Evolutionary conservation across 371 early-diverging fungal genomes (phyloP).

Genomic region (Mucor mucedo): DNA sequence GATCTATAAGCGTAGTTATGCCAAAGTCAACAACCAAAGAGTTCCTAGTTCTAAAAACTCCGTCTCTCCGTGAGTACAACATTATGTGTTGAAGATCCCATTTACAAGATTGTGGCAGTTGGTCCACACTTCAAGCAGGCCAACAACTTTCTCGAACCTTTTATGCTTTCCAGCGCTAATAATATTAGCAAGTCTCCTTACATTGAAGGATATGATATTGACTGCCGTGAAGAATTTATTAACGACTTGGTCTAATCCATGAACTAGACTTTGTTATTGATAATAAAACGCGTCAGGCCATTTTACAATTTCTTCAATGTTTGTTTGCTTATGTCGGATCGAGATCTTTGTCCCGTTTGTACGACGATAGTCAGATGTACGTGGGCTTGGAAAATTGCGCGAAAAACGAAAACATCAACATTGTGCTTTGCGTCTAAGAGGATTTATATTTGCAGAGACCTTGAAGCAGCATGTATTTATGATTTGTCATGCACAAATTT

Average conservation of each 20-base stretch:
- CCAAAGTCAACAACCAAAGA: conserved; percentile 96
- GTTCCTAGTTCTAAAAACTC: conserved; percentile 96
- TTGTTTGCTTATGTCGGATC: too few relatives aligned
- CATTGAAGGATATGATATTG: conserved; percentile 97
- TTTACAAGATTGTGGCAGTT: conserved; percentile 98
- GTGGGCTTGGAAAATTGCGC: too few relatives aligned
- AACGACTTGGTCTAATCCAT: conserved; percentile 96
- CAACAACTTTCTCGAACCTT: conserved; percentile 99
- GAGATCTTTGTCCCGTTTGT: too few relatives aligned
- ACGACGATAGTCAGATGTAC: too few relatives aligned
- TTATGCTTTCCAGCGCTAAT: conserved; percentile 98
- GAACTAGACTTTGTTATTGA: conserved; percentile 74
- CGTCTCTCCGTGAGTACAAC: conserved; percentile 80
- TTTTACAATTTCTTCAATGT: too few relatives aligned
- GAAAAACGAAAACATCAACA: too few relatives aligned
- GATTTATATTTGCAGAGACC: too few relatives aligned
- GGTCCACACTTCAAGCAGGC: conserved; percentile 89
- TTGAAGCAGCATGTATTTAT: too few relatives aligned
- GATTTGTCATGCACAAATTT: too few relatives aligned
- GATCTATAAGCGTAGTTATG: conserved; percentile 99
- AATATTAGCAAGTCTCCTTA: conserved; percentile 98
- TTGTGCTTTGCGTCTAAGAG: too few relatives aligned
- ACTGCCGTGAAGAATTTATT: conserved; percentile 97
- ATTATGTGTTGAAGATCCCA: conserved; percentile 95
- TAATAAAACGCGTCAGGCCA: not conserved